Base-by-base conservation (phyloP, 768 basidiomycete species). In the Sistotremastrum suecicum region DNA sequence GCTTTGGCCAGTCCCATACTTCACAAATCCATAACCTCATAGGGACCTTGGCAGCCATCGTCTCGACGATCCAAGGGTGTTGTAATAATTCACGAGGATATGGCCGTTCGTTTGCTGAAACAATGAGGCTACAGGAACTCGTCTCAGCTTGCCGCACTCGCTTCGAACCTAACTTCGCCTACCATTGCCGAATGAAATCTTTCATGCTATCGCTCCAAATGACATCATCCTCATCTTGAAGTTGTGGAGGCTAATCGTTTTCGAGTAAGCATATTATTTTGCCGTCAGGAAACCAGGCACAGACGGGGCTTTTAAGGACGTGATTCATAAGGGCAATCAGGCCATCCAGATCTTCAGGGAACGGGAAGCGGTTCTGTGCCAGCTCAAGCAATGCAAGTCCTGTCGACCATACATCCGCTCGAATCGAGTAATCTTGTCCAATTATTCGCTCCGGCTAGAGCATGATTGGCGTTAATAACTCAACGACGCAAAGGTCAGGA, bases 321-420 rank as follows among this genome's bases (percentile, higher is more conserved):
- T 89, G 78, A 63, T 88, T 82, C 67, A 97, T 78, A 44, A 97
- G 69, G 58, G 97, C 94, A 60, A 98, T 94, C n/a, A 88, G 80
- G 4, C 87, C 80, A 35, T 56, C 59, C 31, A 95, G 70, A 58
- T 95, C 89, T 35, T 74, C 78, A 2, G 91, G 85, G 67, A 95
- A 98, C 7, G 95, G 95, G 70, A 95, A 97, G 37, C 84, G 78
- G 56, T 94, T 95, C 57, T 87, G 77, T 4, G 92, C 85, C 28
- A 99, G 76, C 64, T 98, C 95, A 53, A 98, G 73, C 34, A 99
- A 71, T 0, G 91, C 86, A 39, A 99, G 83, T 28, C 94, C 95
- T 9, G 90, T 83, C 1, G 92, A 97, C 95, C 95, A 99, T 28
- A 99, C 92, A 60, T 99, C 92, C 35, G 92, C 88, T 47, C 88